These are phyloP conservation scores for Aspergillus pseudoterreus DNA, from an alignment of 2,329 filamentous ascomycete species.

Conservation along the genomic window DNA sequence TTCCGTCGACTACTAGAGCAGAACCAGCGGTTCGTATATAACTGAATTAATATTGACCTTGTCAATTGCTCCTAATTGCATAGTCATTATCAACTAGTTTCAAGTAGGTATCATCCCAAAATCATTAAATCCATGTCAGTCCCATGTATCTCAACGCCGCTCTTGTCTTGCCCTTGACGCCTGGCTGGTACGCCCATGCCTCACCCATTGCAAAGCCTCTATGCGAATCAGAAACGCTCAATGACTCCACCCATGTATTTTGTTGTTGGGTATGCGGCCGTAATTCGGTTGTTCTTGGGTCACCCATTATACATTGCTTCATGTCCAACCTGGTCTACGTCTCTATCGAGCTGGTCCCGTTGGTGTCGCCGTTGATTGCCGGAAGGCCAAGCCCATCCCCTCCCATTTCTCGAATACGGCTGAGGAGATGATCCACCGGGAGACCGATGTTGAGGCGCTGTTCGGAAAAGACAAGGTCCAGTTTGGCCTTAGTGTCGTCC, in stretches of 20 bases:
- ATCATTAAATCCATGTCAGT: background rate
- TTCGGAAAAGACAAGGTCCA: constrained; percentile 35
- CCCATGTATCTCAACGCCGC: constrained; percentile 1
- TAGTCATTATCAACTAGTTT: background rate
- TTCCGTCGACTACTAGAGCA: background rate
- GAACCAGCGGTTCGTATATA: constrained; percentile 3
- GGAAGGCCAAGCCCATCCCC: constrained; percentile 14
- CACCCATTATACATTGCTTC: background rate
- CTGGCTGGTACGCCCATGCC: background rate
- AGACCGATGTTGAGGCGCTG: constrained; percentile 31
- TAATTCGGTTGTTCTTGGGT: no score
- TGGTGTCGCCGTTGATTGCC: constrained; percentile 10
- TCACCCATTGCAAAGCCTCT: background rate
- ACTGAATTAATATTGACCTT: constrained; percentile 6
- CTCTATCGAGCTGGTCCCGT: constrained; percentile 2
- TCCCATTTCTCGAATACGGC: constrained; percentile 28
- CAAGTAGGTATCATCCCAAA: constrained; percentile 3
- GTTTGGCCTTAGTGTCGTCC: constrained; percentile 32
- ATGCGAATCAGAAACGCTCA: background rate
- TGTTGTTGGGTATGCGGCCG: background rate
- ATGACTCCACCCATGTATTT: background rate
- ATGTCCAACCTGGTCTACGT: background rate
- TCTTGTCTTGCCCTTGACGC: background rate
- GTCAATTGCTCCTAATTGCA: background rate
- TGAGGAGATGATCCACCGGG: constrained; percentile 31